phyloP scores from a whole-genome alignment of 2,329 filamentous ascomycete genomes.

The Hirsutella rhossiliensis region DNA sequence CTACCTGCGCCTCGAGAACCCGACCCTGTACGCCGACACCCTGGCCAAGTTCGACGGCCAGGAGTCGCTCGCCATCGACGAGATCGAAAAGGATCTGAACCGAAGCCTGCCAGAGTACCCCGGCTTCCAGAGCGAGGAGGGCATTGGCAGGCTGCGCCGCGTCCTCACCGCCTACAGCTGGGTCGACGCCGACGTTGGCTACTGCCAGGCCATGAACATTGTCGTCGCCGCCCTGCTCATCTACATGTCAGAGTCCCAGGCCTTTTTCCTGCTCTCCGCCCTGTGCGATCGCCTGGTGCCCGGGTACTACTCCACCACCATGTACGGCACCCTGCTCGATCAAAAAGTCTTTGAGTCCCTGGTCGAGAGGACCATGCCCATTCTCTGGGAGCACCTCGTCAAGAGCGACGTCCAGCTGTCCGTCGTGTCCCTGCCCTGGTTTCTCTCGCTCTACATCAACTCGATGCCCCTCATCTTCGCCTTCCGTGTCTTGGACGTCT shows the following conservation, averaged over 20 bases:
- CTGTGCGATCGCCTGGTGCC: conserved; percentile 88
- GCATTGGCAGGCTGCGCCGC: conserved; percentile 76
- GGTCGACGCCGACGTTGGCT: conserved; percentile 90
- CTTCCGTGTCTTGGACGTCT: conserved; percentile 91
- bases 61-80: conserved; percentile 90
- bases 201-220: conserved; percentile 99
- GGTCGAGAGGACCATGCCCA: conserved; percentile 98
- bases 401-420: conserved; percentile 95
- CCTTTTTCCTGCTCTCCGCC: conserved; percentile 85
- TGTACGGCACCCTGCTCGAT: conserved; percentile 95
- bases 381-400: conserved; percentile 95
- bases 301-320: conserved; percentile 96
- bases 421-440: conserved; percentile 95
- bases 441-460: conserved; percentile 96
- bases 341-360: conserved; percentile 96
- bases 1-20: conserved; percentile 76
- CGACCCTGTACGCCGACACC: conserved; percentile 73
- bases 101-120: conserved; percentile 93
- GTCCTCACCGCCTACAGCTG: conserved; percentile 97
- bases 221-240: conserved; percentile 96
- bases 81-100: conserved; percentile 98
- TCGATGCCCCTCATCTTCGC: conserved; percentile 98
- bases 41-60: conserved; percentile 71
- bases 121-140: conserved; percentile 92
- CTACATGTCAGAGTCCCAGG: conserved; percentile 94